Base-by-base conservation (phyloP, 2,329 filamentous ascomycete species). In the Hansfordia pulvinata region DNA sequence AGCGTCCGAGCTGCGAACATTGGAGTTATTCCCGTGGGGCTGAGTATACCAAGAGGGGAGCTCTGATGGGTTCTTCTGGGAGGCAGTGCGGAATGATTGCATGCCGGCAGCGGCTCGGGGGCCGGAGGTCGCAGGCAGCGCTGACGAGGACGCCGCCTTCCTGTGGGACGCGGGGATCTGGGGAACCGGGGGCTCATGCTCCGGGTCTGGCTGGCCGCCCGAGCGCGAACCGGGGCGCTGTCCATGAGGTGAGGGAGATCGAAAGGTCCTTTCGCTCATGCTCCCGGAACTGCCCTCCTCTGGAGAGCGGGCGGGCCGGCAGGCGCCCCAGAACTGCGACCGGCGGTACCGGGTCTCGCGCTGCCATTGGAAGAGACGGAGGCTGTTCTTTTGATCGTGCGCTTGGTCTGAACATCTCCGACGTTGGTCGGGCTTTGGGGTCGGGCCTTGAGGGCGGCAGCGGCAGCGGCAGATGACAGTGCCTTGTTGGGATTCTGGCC, bases 221-320 rank as follows among this genome's bases (percentile, higher is more conserved):
- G 14, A 17, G 23, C 13, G 23, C 14, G 7, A 16, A 24, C 23
- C 14, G 23, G 13, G 14, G 16, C 10, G 23, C 14, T 17, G 23
- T 24, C 6, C n/a, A 46, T 49, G 60, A 33, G 65, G 82, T 4
- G 76, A 92, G 4, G 76, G 73, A 9, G 78, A 79, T 38, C 86
- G 74, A 51, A 94, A 93, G 1, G 84, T 86, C 31, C 88, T 72
- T 48, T 88, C 81, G 17, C 72, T 77, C 86, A 96, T 93, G 26
- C 85, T 93, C 13, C 74, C 68, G 16, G 69, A 69, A 53, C 86
- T 92, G 29, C 62, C 19, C 67, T 62, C 42, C 82, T 64, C 34
- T 76, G 64, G 33, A 86, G 56, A 27, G 58, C 56, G 47, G 46
- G 40, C n/a, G n/a, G n/a, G n/a, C n/a, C n/a, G n/a, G n/a, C n/a